Percentiles rank a stretch among this genome's conserved stretches.
phyloP scores from a whole-genome alignment of 371 early-diverging fungal genomes.

The Agmasoma carcini region DNA sequence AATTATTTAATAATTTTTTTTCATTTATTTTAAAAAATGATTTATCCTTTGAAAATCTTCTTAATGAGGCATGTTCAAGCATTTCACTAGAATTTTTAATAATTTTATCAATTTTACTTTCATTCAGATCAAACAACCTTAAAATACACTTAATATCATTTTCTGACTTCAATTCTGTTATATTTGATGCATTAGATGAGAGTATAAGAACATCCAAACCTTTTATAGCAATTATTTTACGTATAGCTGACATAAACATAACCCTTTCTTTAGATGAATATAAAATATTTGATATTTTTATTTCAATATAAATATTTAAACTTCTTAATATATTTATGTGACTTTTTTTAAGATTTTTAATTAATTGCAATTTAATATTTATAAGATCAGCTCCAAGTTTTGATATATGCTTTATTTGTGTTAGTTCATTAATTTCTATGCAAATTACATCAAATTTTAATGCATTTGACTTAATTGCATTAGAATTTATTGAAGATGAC shows the following conservation, averaged over 20 bases:
- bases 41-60: conserved; percentile 4
- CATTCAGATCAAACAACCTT: conserved; percentile 1
- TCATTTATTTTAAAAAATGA: too few species aligned
- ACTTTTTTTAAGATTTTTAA: background rate
- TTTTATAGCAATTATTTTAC: conserved; percentile 5
- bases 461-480: too few species aligned
- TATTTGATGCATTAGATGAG: background rate
- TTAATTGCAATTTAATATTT: background rate
- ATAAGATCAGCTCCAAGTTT: conserved; percentile 12
- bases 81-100: conserved; percentile 2
- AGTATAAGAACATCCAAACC: background rate
- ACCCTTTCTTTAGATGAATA: conserved; percentile 1
- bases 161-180: conserved; percentile 3
- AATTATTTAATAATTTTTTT: too few species aligned
- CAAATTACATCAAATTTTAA: conserved; percentile 8
- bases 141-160: conserved; percentile 6
- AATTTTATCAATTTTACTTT: background rate
- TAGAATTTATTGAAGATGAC: too few species aligned
- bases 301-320: conserved; percentile 7
- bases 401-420: background rate
- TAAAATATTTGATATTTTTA: conserved; percentile 2
- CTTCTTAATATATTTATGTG: background rate
- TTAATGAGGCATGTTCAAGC: conserved; percentile 13
- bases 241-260: background rate
- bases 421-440: background rate